Evolutionary conservation across 2,329 filamentous ascomycete genomes (phyloP), one percentile per base, ranked within the genome.

Genomic region (Colletotrichum camelliae): DNA sequence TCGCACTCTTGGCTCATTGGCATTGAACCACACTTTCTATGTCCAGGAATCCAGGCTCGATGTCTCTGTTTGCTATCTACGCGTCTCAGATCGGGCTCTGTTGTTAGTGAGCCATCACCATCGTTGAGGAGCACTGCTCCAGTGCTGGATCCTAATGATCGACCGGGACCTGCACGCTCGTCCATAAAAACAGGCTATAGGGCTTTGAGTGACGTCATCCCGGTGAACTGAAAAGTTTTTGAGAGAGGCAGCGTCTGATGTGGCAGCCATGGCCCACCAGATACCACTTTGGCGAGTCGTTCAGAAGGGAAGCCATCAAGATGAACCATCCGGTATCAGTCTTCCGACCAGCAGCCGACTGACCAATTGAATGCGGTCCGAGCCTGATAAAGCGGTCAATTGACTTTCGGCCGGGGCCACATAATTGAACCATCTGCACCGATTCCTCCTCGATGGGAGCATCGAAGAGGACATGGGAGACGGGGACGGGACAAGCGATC

Each of bases 161-260:
- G 74, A 37, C 74, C 70, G 29, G 64, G 65, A 58, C 64, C 70
- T 69, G 70, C 74, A 74, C 21, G 21, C 18, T 65, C 35, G 29
- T 62, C 31, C 31, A 8, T 27, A 18, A 58, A 60, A 76, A 73
- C 74, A 74, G 57, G 74, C 70, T 33, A 48, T 18, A 43, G 29
- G 55, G 35, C 65, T 69, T 52, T n/a, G 31, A 43, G 62, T 76
- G 74, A 76, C 74, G 67, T 76, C 74, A 74, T 43, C 16, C 12
- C 10, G 31, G 43, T 37, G 18, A 64, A 15, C 27, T 24, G 16
- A 31, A 33, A 33, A 33, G 37, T 27, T 62, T 39, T 29, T 8
- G 33, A 62, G 31, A 27, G 64, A 69, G 55, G 16, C n/a, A 39
- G 33, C 52, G 18, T 68, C 16, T 66, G 62, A 37, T 35, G 55